phyloP scores from a whole-genome alignment of 495 filamentous ascomycete genomes.

The Neurospora sp. region DNA sequence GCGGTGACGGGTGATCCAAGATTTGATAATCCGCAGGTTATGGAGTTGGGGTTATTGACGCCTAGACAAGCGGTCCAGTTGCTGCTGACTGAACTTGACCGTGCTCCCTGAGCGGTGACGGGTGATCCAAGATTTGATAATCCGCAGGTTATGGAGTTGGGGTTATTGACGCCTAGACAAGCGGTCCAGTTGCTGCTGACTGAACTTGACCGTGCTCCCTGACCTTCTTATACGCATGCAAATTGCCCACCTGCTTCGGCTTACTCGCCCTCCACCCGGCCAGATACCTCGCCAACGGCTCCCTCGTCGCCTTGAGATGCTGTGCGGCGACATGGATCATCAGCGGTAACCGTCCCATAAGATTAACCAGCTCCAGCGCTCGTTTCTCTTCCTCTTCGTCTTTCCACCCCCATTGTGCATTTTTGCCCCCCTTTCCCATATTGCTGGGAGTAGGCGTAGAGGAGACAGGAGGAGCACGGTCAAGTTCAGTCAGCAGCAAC shows the following conservation, averaged over 20 bases:
- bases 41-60: too few relatives aligned
- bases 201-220: too few relatives aligned
- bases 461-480: background rate
- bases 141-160: too few relatives aligned
- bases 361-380: constrained; percentile 54
- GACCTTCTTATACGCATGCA: constrained; percentile 57
- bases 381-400: constrained; percentile 47
- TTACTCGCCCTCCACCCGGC: constrained; percentile 52
- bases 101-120: too few relatives aligned
- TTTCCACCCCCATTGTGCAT: constrained; percentile 42
- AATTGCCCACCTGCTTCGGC: constrained; percentile 50
- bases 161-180: too few relatives aligned
- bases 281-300: constrained; percentile 61
- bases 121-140: too few relatives aligned
- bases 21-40: too few relatives aligned
- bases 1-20: too few relatives aligned
- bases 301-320: constrained; percentile 58
- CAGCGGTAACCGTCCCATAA: constrained; percentile 63
- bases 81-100: too few relatives aligned
- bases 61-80: too few relatives aligned
- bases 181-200: too few relatives aligned
- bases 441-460: background rate
- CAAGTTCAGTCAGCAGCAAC: constrained; percentile 41
- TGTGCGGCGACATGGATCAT: constrained; percentile 73
- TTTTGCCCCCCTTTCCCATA: background rate